Base-by-base conservation (phyloP, 2,329 filamentous ascomycete species). In the Alternaria conjuncta region DNA sequence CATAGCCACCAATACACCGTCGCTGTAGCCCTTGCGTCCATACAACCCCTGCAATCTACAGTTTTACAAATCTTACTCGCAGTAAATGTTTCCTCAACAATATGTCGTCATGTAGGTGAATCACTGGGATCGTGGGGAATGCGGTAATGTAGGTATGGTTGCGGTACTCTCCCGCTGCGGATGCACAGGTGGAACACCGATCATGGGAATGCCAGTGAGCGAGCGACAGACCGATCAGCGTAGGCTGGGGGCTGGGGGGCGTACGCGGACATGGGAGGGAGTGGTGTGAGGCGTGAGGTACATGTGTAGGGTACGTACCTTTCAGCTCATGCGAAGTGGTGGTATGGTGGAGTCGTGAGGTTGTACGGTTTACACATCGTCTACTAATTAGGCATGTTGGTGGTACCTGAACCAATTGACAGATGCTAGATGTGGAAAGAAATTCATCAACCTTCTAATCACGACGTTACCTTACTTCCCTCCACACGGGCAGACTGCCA, bases 101-200 rank as follows among this genome's bases (percentile, higher is more conserved):
- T n/a, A 46, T 18, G 36, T 41, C 36, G 10, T 57, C 21, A 21
- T 26, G 23, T 55, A 28, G 49, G 25, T 43, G 28, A 26, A 55
- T 61, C 58, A 32, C 23, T 51, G 50, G 60, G 50, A 64, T 61
- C 30, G 50, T 36, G 60, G 47, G 60, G 58, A 41, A 60, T 46
- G 47, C 62, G 28, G 54, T 21, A n/a, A 36, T 45, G 50, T 36
- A 59, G 53, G 49, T 36, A 9, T 53, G 49, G 56, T 36, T 25
- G 58, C 66, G 66, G 66, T 61, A 18, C n/a, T 41, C 15, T 41
- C 36, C 66, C 64, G 68, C 64, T 46, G 60, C 47, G 49, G 49
- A 64, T 65, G 64, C 57, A 51, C 55, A 45, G 60, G 23, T 25
- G 23, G 59, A 55, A 67, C 63, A 69, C 68, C 64, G 68, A 69